Percentiles rank a stretch among this genome's conserved stretches.
Conservation (phyloP, 1,284 basidiomycete genomes). For the Ceratobasidium sp. region DNA sequence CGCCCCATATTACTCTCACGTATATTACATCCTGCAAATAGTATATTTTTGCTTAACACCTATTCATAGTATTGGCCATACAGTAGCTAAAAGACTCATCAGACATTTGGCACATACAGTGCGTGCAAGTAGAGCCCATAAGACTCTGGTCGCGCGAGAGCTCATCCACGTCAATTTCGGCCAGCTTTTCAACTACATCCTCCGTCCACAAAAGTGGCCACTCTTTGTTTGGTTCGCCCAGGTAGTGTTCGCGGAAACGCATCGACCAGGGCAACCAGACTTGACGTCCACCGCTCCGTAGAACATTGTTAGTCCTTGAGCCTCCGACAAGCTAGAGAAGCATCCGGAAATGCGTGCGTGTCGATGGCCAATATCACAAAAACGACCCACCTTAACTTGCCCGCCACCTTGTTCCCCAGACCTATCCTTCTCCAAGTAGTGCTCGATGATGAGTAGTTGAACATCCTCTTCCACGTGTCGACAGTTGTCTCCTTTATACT, state of each 20-base stretch:
- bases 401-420: slow-evolving; percentile 27
- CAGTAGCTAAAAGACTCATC: too few species aligned
- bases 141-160: neutral
- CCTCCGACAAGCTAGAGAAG: slow-evolving; percentile 2
- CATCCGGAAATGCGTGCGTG: neutral
- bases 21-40: slow-evolving; percentile 45
- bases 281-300: neutral
- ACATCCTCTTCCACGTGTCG: slow-evolving; percentile 34
- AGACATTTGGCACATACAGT: too few species aligned
- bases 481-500: neutral
- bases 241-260: slow-evolving; percentile 20
- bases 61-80: neutral
- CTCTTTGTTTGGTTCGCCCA: slow-evolving; percentile 2
- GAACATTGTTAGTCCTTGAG: slow-evolving; percentile 7
- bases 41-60: slow-evolving; percentile 31
- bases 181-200: slow-evolving; percentile 4
- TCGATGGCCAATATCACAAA: neutral
- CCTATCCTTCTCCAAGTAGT: slow-evolving; percentile 21
- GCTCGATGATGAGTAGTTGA: slow-evolving; percentile 30
- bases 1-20: slow-evolving; percentile 21
- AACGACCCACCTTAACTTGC: slow-evolving; percentile 21
- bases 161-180: neutral
- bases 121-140: too few species aligned
- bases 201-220: slow-evolving; percentile 31
- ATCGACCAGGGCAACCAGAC: slow-evolving; percentile 36